phyloP scores from a whole-genome alignment of 2,329 filamentous ascomycete species.

The Trichoderma atroviride region DNA sequence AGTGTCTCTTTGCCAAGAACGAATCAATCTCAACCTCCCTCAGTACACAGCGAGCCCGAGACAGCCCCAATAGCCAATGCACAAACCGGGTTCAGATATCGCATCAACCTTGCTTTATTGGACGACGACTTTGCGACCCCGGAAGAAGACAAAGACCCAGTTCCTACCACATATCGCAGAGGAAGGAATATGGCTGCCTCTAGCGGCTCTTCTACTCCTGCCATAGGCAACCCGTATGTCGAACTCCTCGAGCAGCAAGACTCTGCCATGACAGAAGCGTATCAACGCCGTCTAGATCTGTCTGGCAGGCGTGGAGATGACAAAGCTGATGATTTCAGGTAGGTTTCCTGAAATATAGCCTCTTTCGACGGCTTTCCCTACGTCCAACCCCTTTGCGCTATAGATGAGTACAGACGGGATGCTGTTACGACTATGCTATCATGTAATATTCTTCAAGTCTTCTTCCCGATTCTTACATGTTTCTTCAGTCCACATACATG shows the following conservation, averaged over 20 bases:
- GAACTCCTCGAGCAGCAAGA: constrained; percentile 39
- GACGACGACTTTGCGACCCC: constrained; percentile 29
- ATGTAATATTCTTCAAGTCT: neutral
- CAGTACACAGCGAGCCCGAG: neutral
- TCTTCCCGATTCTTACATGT: neutral
- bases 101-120: constrained; percentile 29
- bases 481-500: neutral
- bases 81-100: constrained; percentile 27
- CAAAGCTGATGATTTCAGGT: constrained; percentile 40
- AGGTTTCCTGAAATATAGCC: constrained; percentile 28
- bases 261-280: constrained; percentile 37
- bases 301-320: constrained; percentile 30
- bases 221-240: constrained; percentile 37
- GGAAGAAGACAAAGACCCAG: neutral
- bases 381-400: neutral
- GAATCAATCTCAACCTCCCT: neutral
- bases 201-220: constrained; percentile 28
- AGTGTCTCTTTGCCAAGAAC: neutral
- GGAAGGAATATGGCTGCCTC: neutral
- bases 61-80: constrained; percentile 14
- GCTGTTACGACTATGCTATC: neutral
- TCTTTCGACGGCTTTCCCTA: constrained; percentile 9
- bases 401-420: neutral
- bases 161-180: neutral
- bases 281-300: constrained; percentile 36